Evolutionary conservation across 768 basidiomycete species (phyloP).

Genomic region (Lanmaoa pseudosensibilis): DNA sequence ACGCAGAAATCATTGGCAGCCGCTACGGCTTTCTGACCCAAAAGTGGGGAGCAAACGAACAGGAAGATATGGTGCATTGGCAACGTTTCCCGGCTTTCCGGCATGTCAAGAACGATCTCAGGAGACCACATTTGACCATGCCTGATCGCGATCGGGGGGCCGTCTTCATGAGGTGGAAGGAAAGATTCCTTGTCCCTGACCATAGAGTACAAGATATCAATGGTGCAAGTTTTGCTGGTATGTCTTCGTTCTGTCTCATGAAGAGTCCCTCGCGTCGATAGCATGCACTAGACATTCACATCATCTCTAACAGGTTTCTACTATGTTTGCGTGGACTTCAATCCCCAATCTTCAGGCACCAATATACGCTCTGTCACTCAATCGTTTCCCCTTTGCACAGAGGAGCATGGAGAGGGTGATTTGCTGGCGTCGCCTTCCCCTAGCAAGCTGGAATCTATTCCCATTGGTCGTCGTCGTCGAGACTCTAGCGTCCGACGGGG

Average conservation of each 20-base stretch:
- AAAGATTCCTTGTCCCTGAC: conserved; percentile 93
- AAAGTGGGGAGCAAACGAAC: conserved; percentile 88
- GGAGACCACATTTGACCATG: conserved; percentile 76
- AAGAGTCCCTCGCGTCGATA: background rate
- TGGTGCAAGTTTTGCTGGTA: conserved; percentile 93
- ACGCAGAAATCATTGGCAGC: conserved; percentile 92
- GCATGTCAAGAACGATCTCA: conserved; percentile 75
- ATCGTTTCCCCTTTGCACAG: conserved; percentile 34
- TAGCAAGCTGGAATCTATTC: conserved; percentile 39
- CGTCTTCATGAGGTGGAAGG: conserved; percentile 97
- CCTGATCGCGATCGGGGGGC: conserved; percentile 74
- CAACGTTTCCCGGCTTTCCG: conserved; percentile 88
- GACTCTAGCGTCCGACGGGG: conserved; percentile 48
- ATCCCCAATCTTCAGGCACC: conserved; percentile 52
- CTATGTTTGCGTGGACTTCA: conserved; percentile 93
- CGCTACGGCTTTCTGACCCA: conserved; percentile 89
- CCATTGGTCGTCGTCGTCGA: conserved; percentile 39
- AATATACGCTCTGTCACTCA: conserved; percentile 36
- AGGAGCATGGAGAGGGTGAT: conserved; percentile 29
- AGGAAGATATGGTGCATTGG: conserved; percentile 95
- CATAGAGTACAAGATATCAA: conserved; percentile 92
- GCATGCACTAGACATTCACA: conserved; percentile 18
- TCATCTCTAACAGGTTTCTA: conserved; percentile 68
- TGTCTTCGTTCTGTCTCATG: conserved; percentile 27
- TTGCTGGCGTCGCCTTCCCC: conserved; percentile 33